Evolutionary conservation across 139 green algal genomes (phyloP).

Genomic region (Zygnema circumcarinatum): DNA sequence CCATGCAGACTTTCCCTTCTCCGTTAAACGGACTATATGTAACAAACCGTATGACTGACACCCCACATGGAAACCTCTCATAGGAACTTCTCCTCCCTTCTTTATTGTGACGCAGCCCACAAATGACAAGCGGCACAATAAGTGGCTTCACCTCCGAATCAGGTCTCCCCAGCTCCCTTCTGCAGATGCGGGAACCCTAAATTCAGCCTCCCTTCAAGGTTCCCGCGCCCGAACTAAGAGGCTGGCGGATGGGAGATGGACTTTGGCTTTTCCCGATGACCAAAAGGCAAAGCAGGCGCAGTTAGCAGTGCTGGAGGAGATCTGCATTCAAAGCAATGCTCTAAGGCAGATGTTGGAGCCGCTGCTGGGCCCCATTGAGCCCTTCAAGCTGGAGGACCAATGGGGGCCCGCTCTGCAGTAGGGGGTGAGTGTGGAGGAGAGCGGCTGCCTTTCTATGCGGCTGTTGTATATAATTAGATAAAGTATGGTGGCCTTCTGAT

Average conservation of each 20-base stretch:
- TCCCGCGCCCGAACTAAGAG: constrained; percentile 10
- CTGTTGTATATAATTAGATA: not conserved
- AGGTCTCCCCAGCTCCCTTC: constrained; percentile 46
- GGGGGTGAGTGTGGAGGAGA: not conserved
- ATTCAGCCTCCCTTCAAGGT: not conserved
- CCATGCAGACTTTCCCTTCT: not conserved
- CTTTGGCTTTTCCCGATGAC: constrained; percentile 64
- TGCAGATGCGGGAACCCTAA: constrained; percentile 18
- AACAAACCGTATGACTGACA: too few relatives aligned
- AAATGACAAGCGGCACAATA: constrained; percentile 59
- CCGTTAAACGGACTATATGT: not conserved
- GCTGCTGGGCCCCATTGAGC: constrained; percentile 33
- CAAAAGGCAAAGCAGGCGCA: constrained; percentile 10
- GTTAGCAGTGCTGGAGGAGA: constrained; percentile 44
- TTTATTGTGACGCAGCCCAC: constrained; percentile 31
- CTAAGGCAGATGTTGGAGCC: constrained; percentile 45
- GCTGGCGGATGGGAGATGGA: constrained; percentile 63
- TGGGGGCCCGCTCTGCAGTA: not conserved
- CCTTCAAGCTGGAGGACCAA: not conserved
- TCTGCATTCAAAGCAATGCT: constrained; percentile 49
- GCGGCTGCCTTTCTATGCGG: not conserved
- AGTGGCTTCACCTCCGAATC: constrained; percentile 66
- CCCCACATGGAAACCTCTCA: too few relatives aligned
- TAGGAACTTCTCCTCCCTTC: not conserved
- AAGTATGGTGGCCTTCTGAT: not conserved